Base-by-base conservation (phyloP, 2,329 filamentous ascomycete genomes). In the Didymella keratinophila region DNA sequence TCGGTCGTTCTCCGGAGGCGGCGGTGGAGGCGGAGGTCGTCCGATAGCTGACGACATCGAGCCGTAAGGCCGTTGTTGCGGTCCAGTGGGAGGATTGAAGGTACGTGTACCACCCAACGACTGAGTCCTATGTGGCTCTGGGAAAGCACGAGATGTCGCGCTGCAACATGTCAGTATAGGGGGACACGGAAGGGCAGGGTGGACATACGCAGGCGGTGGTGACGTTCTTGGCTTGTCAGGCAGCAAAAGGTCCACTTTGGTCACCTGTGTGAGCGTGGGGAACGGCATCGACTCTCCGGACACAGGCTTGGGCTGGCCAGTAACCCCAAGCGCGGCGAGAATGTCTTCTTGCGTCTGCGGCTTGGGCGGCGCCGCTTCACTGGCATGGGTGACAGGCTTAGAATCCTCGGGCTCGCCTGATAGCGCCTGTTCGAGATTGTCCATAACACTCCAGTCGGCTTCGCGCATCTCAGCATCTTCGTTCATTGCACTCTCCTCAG, bases 371-470 rank as follows among this genome's bases (percentile, higher is more conserved):
- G 59, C 49, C 44, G 50, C 20, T 62, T 25, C 42, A 28, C 23
- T 39, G 25, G n/a, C 14, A 12, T 25, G 27, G n/a, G 18, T 10
- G 21, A 43, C 25, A 4, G 64, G 46, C 32, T 61, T 63, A 12
- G 60, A 14, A 27, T 61, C 49, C 25, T 63, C 65, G 36, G 61
- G 56, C 14, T 62, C 59, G 18, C 61, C 65, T 37, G 71, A 71
- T 25, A 80, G 62, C 2, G 75, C 78, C 61, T 77, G 73, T 55
- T 78, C 76, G 25, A 78, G 71, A 21, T 76, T 68, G 48, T 76
- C 75, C 76, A 78, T 78, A 12, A 78, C 68, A 58, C 70, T 75
- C 71, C 73, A 77, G 20, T 62, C 65, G 10, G 71, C 63, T 46
- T 76, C 75, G 7, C 66, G 63, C 69, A 76, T 74, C 18, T 74